Evolutionary conservation across 805 yeast species (phyloP).

Genomic region (Yamadazyma nakazawae): DNA sequence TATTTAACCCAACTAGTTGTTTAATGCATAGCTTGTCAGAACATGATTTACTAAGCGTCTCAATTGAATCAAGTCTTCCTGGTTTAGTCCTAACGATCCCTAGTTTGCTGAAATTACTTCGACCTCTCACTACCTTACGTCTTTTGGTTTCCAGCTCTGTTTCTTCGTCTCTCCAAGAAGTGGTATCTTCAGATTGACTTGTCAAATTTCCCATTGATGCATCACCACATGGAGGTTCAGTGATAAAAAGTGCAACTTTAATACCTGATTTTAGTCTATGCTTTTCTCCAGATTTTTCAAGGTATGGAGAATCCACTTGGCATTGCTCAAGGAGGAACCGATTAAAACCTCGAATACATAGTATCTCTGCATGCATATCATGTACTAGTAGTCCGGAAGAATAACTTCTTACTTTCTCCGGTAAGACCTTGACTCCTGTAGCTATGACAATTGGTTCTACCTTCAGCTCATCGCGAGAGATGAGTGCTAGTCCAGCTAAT

Average conservation of each 20-base stretch:
- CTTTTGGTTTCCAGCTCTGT: constrained; percentile 1
- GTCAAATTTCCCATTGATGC: constrained; percentile 54
- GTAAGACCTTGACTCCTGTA: constrained; percentile 81
- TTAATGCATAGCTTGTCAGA: constrained; percentile 74
- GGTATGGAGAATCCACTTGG: constrained; percentile 8
- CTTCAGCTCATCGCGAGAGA: constrained; percentile 18
- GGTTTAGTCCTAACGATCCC: constrained; percentile 90
- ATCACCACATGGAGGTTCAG: constrained; percentile 91
- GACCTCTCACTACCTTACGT: constrained; percentile 47
- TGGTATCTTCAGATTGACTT: constrained; percentile 9
- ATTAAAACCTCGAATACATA: constrained; percentile 71
- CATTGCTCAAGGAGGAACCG: constrained; percentile 52
- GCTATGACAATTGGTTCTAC: constrained; percentile 47
- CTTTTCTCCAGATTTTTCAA: constrained; percentile 15
- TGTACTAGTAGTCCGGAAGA: constrained; percentile 67
- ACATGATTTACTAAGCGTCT: constrained; percentile 79
- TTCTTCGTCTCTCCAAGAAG: constrained; percentile 19
- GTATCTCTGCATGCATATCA: constrained; percentile 87
- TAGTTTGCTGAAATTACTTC: constrained; percentile 50
- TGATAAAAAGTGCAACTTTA: constrained; percentile 56
- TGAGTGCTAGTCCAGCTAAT: constrained; percentile 65
- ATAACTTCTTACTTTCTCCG: constrained; percentile 46
- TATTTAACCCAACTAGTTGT: constrained; percentile 57
- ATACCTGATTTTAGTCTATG: constrained; percentile 35
- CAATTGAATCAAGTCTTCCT: constrained; percentile 75